Evolutionary conservation across 352 stramenopile species (phyloP), one percentile per base, ranked within the genome.

Genomic region (Globisporangium ultimum): DNA sequence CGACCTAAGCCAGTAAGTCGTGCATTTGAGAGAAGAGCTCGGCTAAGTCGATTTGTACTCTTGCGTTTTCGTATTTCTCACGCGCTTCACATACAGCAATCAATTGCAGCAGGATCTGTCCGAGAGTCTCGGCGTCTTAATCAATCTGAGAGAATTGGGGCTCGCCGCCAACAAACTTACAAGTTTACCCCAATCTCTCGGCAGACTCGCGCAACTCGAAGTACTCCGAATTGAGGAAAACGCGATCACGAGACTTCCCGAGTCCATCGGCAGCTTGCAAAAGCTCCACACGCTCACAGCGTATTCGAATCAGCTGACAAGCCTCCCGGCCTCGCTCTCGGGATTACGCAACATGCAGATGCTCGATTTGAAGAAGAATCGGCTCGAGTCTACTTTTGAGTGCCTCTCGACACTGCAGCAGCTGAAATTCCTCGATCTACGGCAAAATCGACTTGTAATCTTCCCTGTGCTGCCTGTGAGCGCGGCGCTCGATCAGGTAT

Each of bases 351-450:
- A 79, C 24, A 68, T 93, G 47, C 76, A 87, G 15, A 88, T 69
- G 32, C 66, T 93, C 4, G 80, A 93, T 46, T 53, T 93, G 32
- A 92, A 89, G 70, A 91, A 91, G 55, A 93, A 93, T 50, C 69
- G 67, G 11, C 40, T 93, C 21, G 73, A 86, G 40, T 77, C 68
- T 0, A 72, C 80, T 34, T 50, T 56, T 1, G 68, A 79, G 9
- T 71, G 71, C 51, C 66, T 93, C 13, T 55, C 64, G 18, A 64
- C 64, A 2, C 67, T 90, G 17, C 55, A 61, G 10, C 48, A 50
- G 21, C 73, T 93, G 22, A 88, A 81, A 43, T 91, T 84, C 59
- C 63, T 91, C 48, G 84, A 93, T 61, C 64, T 93, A 46, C 70
- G 84, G 0, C 81, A 93, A 43, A 93, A 93, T 60, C 76, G 73